These are phyloP conservation scores for Allomyces javanicus DNA, from an alignment of 192 early-diverging fungal species.

Conservation along the genomic window DNA sequence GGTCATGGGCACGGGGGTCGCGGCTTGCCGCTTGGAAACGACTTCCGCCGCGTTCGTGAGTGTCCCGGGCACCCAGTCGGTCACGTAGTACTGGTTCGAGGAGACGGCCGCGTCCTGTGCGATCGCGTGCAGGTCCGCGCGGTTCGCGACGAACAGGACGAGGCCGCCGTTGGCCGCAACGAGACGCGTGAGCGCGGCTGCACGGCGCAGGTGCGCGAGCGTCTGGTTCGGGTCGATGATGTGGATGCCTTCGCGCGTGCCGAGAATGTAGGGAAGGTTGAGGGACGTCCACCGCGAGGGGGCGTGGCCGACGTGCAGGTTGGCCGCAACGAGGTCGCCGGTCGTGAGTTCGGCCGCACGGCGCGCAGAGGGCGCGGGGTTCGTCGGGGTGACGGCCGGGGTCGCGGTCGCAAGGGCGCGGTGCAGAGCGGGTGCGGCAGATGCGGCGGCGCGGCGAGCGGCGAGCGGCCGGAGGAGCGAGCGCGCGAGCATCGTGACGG, in stretches of 20 bases:
- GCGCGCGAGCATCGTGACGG: too few relatives aligned
- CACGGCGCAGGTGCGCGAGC: slow-evolving; percentile 57
- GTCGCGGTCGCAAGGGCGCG: too few relatives aligned
- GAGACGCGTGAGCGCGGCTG: slow-evolving; percentile 45
- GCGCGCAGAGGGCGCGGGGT: too few relatives aligned
- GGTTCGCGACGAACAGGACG: slow-evolving; percentile 69
- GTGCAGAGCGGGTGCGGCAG: too few relatives aligned
- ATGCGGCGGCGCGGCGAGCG: too few relatives aligned
- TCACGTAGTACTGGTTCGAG: slow-evolving; percentile 57
- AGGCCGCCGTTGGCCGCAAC: slow-evolving; percentile 57
- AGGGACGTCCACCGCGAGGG: slow-evolving; percentile 52
- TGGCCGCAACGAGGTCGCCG: slow-evolving; percentile 51
- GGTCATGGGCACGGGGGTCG: background rate
- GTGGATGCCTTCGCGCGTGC: slow-evolving; percentile 66
- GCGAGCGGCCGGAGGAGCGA: too few relatives aligned
- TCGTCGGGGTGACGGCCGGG: too few relatives aligned
- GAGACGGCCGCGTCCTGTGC: slow-evolving; percentile 60
- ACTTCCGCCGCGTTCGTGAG: slow-evolving; percentile 60
- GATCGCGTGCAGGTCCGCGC: slow-evolving; percentile 36
- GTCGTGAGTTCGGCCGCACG: slow-evolving; percentile 26
- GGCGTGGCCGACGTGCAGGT: slow-evolving; percentile 76
- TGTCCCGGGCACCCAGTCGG: slow-evolving; percentile 70
- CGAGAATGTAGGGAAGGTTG: slow-evolving; percentile 75
- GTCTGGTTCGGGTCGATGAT: slow-evolving; percentile 92
- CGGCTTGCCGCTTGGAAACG: slow-evolving; percentile 37